These are phyloP conservation scores for Rhododendron ovatum DNA, from an alignment of 148 eudicot species.

Conservation along the genomic window DNA sequence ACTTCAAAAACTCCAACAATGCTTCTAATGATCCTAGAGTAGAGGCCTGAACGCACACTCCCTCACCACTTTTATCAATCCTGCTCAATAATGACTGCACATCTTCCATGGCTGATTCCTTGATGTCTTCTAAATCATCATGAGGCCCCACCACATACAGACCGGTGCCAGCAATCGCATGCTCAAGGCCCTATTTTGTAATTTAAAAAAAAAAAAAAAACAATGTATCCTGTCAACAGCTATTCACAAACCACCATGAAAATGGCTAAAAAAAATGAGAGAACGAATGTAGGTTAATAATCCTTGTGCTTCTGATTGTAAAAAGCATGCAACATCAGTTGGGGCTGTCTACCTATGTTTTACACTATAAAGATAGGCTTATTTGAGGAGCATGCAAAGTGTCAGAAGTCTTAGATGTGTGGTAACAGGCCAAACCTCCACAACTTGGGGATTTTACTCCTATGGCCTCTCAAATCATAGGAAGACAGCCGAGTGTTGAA, in stretches of 20 bases:
- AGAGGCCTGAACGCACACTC: constrained; percentile 95
- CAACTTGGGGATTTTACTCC: no score
- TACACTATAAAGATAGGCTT: no score
- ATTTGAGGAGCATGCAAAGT: no score
- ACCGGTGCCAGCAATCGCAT: constrained; percentile 90
- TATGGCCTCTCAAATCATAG: no score
- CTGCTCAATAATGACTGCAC: constrained; percentile 71
- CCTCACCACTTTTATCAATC: constrained; percentile 85
- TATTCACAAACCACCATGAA: background rate
- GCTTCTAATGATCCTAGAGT: constrained; percentile 94
- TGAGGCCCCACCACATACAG: constrained; percentile 77
- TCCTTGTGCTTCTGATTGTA: no score
- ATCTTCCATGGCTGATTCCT: constrained; percentile 67
- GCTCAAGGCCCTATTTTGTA: constrained; percentile 74
- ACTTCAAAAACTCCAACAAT: constrained; percentile 67
- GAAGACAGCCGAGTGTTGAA: no score
- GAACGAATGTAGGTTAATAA: background rate
- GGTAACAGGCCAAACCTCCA: no score
- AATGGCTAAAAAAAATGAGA: background rate
- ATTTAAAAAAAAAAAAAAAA: constrained; percentile 21
- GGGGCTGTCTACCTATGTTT: no score
- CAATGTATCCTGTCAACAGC: background rate
- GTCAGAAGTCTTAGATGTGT: no score
- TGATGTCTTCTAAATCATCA: constrained; percentile 74
- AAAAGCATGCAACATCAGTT: no score